These are phyloP conservation scores for Haplosporangium gracile DNA, from an alignment of 192 early-diverging fungal genomes.

Conservation along the genomic window DNA sequence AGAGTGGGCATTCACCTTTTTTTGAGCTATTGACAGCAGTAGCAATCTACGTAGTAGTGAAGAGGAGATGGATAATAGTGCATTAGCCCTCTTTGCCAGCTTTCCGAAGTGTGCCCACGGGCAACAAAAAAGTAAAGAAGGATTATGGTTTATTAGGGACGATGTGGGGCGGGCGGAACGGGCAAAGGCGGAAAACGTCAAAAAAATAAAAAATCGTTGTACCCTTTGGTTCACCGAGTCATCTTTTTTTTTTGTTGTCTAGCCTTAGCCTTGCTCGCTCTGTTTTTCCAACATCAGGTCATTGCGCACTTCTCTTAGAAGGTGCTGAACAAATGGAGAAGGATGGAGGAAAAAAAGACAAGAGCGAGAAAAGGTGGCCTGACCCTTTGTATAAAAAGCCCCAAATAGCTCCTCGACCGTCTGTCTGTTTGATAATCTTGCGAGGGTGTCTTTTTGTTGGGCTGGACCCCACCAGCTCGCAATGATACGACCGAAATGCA, in stretches of 20 bases:
- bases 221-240: not conserved
- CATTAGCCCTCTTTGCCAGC: not conserved
- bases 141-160: not conserved
- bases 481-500: not conserved
- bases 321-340: not conserved
- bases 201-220: not conserved
- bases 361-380: not conserved
- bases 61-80: not conserved
- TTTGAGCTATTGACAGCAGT: too few relatives aligned
- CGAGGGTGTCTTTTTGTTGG: slow-evolving; percentile 1
- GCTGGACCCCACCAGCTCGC: not conserved
- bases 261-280: not conserved
- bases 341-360: not conserved
- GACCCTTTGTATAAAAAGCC: too few relatives aligned
- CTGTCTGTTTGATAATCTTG: too few relatives aligned
- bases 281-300: not conserved
- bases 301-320: not conserved
- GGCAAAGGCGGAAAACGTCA: slow-evolving; percentile 8
- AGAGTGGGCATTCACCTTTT: too few relatives aligned
- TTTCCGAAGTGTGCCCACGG: not conserved
- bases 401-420: too few relatives aligned
- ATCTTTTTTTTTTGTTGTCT: not conserved
- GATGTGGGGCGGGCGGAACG: slow-evolving; percentile 3
- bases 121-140: not conserved
- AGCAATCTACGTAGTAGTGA: too few relatives aligned